Evolutionary conservation across 1,284 basidiomycete species (phyloP).

Genomic region (Moesziomyces parantarcticus): DNA sequence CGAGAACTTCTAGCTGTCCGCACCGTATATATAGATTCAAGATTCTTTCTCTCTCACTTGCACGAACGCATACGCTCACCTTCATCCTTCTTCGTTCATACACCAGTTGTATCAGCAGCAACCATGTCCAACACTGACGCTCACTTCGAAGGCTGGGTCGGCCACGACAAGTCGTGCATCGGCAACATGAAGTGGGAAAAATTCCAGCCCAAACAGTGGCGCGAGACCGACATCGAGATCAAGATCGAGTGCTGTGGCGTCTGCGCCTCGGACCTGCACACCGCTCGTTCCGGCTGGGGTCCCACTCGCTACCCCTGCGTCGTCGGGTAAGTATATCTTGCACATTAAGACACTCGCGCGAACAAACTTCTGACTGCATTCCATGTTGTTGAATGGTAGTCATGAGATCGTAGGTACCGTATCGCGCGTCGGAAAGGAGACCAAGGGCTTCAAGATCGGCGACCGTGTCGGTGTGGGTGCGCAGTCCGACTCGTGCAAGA

Average conservation of each 20-base stretch:
- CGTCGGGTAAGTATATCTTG: constrained; percentile 23
- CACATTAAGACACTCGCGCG: no score
- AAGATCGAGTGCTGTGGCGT: constrained; percentile 56
- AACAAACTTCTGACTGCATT: neutral
- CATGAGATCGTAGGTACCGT: constrained; percentile 76
- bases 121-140: constrained; percentile 34
- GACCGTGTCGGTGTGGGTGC: constrained; percentile 76
- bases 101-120: neutral
- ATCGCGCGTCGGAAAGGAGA: constrained; percentile 68
- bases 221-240: constrained; percentile 55
- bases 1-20: no score
- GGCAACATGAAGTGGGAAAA: constrained; percentile 56
- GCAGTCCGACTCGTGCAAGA: constrained; percentile 72
- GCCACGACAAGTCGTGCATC: constrained; percentile 50
- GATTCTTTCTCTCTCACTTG: no score
- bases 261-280: constrained; percentile 52
- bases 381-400: constrained; percentile 21
- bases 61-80: no score
- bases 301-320: constrained; percentile 51
- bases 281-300: constrained; percentile 58
- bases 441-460: constrained; percentile 73
- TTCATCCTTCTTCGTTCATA: neutral
- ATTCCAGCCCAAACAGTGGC: constrained; percentile 49
- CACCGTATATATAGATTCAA: neutral
- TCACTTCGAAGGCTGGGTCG: constrained; percentile 58